Evolutionary conservation across 225 moss, liverwort and hornwort genomes (phyloP).

Genomic region (Physcomitrium patens): DNA sequence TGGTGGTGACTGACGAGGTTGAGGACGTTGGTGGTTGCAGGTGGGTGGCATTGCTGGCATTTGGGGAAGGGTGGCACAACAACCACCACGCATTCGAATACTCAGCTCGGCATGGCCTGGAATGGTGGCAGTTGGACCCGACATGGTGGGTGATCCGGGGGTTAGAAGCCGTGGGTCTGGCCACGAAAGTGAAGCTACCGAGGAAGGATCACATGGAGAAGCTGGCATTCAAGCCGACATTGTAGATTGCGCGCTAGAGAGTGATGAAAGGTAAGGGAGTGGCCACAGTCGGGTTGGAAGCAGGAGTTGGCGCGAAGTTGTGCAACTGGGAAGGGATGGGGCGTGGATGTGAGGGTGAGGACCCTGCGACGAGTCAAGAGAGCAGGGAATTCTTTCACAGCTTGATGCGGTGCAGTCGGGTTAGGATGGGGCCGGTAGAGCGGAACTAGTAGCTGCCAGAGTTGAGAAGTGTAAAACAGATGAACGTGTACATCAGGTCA

Average conservation of each 20-base stretch:
- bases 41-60: constrained; percentile 98
- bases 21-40: constrained; percentile 26
- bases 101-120: constrained; percentile 93
- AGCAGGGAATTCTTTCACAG: constrained; percentile 33
- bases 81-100: constrained; percentile 99
- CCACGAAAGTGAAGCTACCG: constrained; percentile 92
- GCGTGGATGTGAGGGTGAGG: constrained; percentile 3
- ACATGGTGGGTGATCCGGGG: constrained; percentile 84
- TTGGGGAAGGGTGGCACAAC: constrained; percentile 99
- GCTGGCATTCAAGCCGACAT: constrained; percentile 40
- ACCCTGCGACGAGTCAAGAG: neutral
- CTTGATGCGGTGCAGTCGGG: constrained; percentile 27
- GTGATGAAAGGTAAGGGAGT: neutral
- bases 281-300: neutral
- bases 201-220: constrained; percentile 72
- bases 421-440: neutral
- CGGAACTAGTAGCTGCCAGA: constrained; percentile 24
- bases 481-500: constrained; percentile 41
- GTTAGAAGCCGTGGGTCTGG: constrained; percentile 79
- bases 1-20: neutral
- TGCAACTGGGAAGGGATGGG: neutral
- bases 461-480: constrained; percentile 36
- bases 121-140: constrained; percentile 98
- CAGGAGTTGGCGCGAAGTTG: too few relatives aligned
- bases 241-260: too few relatives aligned